Conservation (phyloP, 2,329 filamentous ascomycete species). For the Plenodomus biglobosus region DNA sequence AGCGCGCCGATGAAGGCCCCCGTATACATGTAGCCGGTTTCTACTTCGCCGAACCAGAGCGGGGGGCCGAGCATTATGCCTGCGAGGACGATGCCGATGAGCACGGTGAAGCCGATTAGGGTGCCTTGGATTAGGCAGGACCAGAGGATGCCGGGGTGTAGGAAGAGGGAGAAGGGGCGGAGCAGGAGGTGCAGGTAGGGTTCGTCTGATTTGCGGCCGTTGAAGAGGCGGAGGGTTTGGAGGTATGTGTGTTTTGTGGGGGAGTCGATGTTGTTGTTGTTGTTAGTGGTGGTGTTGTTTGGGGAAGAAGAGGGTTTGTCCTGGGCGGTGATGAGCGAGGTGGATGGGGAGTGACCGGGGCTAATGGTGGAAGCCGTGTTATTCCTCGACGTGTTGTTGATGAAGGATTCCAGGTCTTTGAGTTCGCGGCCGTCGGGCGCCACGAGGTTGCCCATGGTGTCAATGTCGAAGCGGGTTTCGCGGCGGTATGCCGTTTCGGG, state of each 20-base stretch:
- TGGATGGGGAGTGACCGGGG: neutral
- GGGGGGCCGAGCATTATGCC: slow-evolving; percentile 80
- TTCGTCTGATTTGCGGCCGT: slow-evolving; percentile 79
- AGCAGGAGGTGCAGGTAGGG: slow-evolving; percentile 65
- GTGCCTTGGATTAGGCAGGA: slow-evolving; percentile 78
- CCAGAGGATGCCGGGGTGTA: slow-evolving; percentile 12
- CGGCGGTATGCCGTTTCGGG: slow-evolving; percentile 82
- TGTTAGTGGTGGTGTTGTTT: slow-evolving; percentile 3
- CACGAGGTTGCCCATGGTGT: slow-evolving; percentile 53
- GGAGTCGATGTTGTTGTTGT: neutral
- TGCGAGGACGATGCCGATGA: slow-evolving; percentile 81
- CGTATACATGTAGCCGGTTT: slow-evolving; percentile 78
- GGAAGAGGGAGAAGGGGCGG: slow-evolving; percentile 52
- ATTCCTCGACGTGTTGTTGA: neutral
- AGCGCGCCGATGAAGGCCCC: slow-evolving; percentile 84
- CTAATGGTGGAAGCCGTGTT: neutral
- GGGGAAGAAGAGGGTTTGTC: neutral
- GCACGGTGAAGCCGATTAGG: slow-evolving; percentile 93
- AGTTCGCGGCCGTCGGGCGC: slow-evolving; percentile 5
- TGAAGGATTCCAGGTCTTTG: neutral
- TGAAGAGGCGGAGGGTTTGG: slow-evolving; percentile 69
- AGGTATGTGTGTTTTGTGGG: slow-evolving; percentile 56
- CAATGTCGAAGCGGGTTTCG: slow-evolving; percentile 67
- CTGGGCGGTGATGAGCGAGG: neutral
- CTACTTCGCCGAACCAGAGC: slow-evolving; percentile 78